Percentiles rank a stretch among this genome's conserved stretches.
phyloP scores from a whole-genome alignment of 306 rosid genomes.

The Myrica gale region DNA sequence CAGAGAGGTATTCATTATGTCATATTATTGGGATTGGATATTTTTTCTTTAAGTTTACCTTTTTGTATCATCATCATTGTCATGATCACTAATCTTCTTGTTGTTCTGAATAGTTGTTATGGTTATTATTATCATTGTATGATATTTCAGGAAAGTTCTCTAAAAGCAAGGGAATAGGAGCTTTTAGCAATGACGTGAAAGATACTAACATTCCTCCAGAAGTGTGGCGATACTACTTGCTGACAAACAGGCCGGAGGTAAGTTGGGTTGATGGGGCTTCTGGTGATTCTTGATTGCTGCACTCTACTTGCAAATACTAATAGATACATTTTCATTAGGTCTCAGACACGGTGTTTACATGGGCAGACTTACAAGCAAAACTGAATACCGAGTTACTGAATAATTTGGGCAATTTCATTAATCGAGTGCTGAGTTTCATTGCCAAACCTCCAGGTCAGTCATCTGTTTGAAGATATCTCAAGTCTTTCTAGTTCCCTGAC shows the following conservation, averaged over 20 bases:
- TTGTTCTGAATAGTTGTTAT: background rate
- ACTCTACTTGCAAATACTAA: slow-evolving; percentile 10
- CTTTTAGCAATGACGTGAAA: slow-evolving; percentile 93
- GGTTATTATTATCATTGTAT: background rate
- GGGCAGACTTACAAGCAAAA: slow-evolving; percentile 95
- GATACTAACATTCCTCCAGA: slow-evolving; percentile 90
- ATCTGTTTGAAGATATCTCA: background rate
- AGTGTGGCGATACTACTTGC: slow-evolving; percentile 98
- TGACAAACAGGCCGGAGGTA: slow-evolving; percentile 96
- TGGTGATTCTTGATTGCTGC: slow-evolving; percentile 1
- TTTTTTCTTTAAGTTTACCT: slow-evolving; percentile 5
- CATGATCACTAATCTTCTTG: slow-evolving; percentile 10
- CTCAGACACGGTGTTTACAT: slow-evolving; percentile 84
- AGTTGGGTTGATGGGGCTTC: slow-evolving; percentile 19
- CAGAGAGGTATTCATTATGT: slow-evolving; percentile 1
- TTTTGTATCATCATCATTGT: slow-evolving; percentile 3
- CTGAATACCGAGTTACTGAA: slow-evolving; percentile 80
- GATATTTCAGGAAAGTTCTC: slow-evolving; percentile 79
- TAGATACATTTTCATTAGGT: slow-evolving; percentile 46
- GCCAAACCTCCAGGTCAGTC: slow-evolving; percentile 95
- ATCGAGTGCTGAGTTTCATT: slow-evolving; percentile 88
- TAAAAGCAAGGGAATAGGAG: slow-evolving; percentile 90
- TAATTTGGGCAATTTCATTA: slow-evolving; percentile 90
- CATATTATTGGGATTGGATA: background rate
- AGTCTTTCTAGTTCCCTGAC: background rate